Evolutionary conservation across 2,329 filamentous ascomycete species (phyloP), one percentile per base, ranked within the genome.

Genomic region (Trichoderma breve): DNA sequence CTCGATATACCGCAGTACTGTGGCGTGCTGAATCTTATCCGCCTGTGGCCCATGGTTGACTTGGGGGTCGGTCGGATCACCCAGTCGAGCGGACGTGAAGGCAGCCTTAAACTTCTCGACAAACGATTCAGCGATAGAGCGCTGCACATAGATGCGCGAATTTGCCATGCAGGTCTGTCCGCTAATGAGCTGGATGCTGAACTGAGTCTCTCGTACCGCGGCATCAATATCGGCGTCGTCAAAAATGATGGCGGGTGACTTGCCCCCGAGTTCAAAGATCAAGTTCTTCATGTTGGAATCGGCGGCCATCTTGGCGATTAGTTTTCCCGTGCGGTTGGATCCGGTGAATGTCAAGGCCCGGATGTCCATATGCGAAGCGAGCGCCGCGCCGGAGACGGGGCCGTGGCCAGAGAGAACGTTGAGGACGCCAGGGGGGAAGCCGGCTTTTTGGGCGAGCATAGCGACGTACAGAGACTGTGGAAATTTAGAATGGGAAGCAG

Each of bases 261-360:
- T 90, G 57, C 88, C 88, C 53, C 88, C 88, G 28, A 86, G 86
- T 77, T 89, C 87, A 15, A 89, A 81, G 0, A 86, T 88, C 67
- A 89, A 86, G 75, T 88, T 88, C 79, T 89, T 89, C 76, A 86
- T 77, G 72, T 84, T 92, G 0, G 85, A 55, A 57, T 67, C 81
- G 3, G 88, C 84, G 0, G 91, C 90, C 79, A 86, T 84, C 77
- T 90, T 91, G 89, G 92, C 92, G 69, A 93, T 91, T 73, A 90
- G 85, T 39, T 87, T 86, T 4, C 89, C 91, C 1, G 90, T 92
- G 6, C 83, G 83, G 1, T 91, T 93, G 51, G 87, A 90, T 51
- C 91, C 91, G 0, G 91, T 93, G 73, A 93, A 93, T 0, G 91
- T 90, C 72, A 93, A 84, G 82, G 92, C 93, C 75, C 91, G 89